Evolutionary conservation across 345 rosid species (phyloP), one percentile per base, ranked within the genome.

Genomic region (Lumnitzera racemosa): DNA sequence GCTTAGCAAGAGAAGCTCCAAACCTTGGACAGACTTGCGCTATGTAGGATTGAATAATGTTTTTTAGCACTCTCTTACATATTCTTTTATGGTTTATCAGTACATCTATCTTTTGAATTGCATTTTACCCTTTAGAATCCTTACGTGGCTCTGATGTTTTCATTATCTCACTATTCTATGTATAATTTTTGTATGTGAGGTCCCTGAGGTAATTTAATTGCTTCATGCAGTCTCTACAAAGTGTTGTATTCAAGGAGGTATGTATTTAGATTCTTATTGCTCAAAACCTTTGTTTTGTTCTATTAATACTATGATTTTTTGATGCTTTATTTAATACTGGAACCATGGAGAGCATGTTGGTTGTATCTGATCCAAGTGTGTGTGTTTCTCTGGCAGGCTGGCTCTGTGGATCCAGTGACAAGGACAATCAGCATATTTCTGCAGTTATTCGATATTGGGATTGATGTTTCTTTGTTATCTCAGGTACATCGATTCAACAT

Each of bases 201-300:
- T 70, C 49, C 63, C 70, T 76, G 52, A 77, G 58, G 43, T 47
- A 43, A 49, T 56, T 53, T 55, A 12, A 53, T 72, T 64, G 63
- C 53, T 64, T 56, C 67, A 50, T 78, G 88, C 96, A 92, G 98
- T 89, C 98, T 74, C 72, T 92, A 65, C 98, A 92, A 74, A 92
- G 97, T 63, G 96, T 89, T 66, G 88, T 92, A 54, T 92, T 92
- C 87, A 92, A 89, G 80, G 95, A 84, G 98, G 98, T 92, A 77
- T 46, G 15, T 13, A 56, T 49, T 4, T 36, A 36, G 43, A 9
- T 54, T 65, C 41, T 55, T 49, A 63, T 51, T 20, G 56, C 15
- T 52, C 24, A 7, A 23, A 20, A 5, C 63, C 24, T 17, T 61
- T 36, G 50, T 5, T 29, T 62, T 62, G 24, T 62, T 47, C 46